These are phyloP conservation scores for Cicer chorassanicum DNA, from an alignment of 306 rosid genomes.

Conservation along the genomic window DNA sequence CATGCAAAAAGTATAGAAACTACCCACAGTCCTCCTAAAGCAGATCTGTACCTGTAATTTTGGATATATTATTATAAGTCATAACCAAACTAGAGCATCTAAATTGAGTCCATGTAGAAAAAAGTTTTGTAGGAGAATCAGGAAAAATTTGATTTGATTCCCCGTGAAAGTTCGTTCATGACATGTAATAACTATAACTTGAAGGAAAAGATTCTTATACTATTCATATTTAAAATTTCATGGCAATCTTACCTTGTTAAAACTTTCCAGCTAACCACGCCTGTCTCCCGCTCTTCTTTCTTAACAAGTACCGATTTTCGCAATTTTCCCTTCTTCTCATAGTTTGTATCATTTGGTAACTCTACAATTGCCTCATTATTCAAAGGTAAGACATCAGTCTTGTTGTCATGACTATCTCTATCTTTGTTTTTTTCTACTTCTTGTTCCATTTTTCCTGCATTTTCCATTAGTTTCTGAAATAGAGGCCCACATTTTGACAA, in stretches of 20 bases:
- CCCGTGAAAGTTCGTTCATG: background rate
- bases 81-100: constrained; percentile 21
- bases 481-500: constrained; percentile 64
- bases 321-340: constrained; percentile 58
- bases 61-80: constrained; percentile 29
- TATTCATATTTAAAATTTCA: constrained; percentile 2
- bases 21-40: constrained; percentile 88
- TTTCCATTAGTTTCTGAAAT: constrained; percentile 91
- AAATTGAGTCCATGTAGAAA: constrained; percentile 9
- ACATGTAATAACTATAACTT: background rate
- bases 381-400: constrained; percentile 43
- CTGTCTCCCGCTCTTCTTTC: constrained; percentile 90
- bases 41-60: constrained; percentile 68
- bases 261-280: constrained; percentile 82
- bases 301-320: constrained; percentile 70
- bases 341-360: constrained; percentile 48
- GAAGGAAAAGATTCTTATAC: constrained; percentile 2
- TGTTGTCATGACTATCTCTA: constrained; percentile 38
- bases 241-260: constrained; percentile 59
- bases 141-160: no score
- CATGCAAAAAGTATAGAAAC: constrained; percentile 64
- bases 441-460: constrained; percentile 87
- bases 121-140: background rate
- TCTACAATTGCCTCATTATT: constrained; percentile 46
- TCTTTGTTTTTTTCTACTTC: constrained; percentile 48